These are phyloP conservation scores for Dioscorea dumetorum DNA, from an alignment of 106 monocot species.

Conservation along the genomic window DNA sequence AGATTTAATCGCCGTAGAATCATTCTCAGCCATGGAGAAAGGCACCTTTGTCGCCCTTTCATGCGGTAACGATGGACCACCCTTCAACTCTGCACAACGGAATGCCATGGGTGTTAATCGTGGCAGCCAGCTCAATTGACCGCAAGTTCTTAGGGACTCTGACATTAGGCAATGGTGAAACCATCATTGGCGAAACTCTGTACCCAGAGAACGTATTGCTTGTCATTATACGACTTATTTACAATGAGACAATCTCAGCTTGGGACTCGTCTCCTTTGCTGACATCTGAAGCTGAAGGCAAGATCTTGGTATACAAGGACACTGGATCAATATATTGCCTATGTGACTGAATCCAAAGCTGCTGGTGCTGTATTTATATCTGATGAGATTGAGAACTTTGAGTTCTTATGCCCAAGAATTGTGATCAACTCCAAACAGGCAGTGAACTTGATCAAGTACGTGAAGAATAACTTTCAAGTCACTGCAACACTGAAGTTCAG, in stretches of 20 bases:
- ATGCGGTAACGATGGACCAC: conserved; percentile 53
- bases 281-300: neutral
- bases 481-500: conserved; percentile 32
- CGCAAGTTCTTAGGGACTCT: conserved; percentile 34
- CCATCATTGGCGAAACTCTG: conserved; percentile 13
- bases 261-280: too few species aligned
- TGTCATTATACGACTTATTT: too few species aligned
- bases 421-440: conserved; percentile 13
- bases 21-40: conserved; percentile 50
- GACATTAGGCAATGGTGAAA: conserved; percentile 24
- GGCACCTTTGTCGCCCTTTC: conserved; percentile 64
- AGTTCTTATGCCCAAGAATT: conserved; percentile 20
- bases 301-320: conserved; percentile 10
- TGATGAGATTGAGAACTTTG: conserved; percentile 8
- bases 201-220: too few species aligned
- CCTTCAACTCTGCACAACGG: conserved; percentile 47
- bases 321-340: neutral
- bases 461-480: conserved; percentile 3
- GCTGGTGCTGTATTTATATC: conserved; percentile 21
- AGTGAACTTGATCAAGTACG: conserved; percentile 9
- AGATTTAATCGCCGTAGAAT: conserved; percentile 56
- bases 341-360: conserved; percentile 3
- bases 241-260: too few species aligned
- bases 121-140: conserved; percentile 63
- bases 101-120: conserved; percentile 54